Evolutionary conservation across 2,329 filamentous ascomycete genomes (phyloP), one percentile per base, ranked within the genome.

Genomic region (Monilinia vaccinii-corymbosi): DNA sequence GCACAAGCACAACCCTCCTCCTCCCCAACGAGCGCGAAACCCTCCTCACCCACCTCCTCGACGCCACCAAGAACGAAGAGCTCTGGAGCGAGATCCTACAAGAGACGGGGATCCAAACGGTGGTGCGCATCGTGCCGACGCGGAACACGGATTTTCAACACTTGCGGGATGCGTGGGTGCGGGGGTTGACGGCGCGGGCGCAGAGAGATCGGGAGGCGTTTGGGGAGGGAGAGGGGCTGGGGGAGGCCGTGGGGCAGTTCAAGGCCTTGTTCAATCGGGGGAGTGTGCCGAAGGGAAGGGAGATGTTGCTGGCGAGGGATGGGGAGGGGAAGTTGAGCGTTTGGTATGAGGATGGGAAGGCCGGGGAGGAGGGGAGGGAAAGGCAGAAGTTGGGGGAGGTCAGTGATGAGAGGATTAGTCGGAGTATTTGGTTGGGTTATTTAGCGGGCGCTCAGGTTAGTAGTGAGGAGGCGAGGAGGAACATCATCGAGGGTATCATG

Each of bases 81-180:
- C 81, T 89, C 38, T 97, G 92, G 91, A 80, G 85, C 47, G 76
- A 80, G 16, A 78, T 96, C 3, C 75, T 97, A 31, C 77, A 78
- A 61, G 77, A 85, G 0, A 79, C 83, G 3, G 81, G 84, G 0
- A 83, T 93, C n/a, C 80, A 91, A 58, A 93, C 86, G 31, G 82
- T 86, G 0, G 85, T 96, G 75, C 83, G 93, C 49, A 87, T 99
- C 64, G 85, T 93, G 3, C 94, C 94, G 0, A 91, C 91, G n/a
- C 81, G 91, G 42, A 91, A 95, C 73, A 99, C 94, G 21, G 92
- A 97, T 74, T 97, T 97, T 74, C 84, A 87, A 65, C 94, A 99
- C 73, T 75, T 99, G 63, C 84, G 93, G 45, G 94, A 99, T 71
- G 94, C 89, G 1, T 95, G 92, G 77, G 89, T 97, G 61, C 83